Evolutionary conservation across 2,329 filamentous ascomycete species (phyloP).

Genomic region (Ceratocystis eucalypticola): DNA sequence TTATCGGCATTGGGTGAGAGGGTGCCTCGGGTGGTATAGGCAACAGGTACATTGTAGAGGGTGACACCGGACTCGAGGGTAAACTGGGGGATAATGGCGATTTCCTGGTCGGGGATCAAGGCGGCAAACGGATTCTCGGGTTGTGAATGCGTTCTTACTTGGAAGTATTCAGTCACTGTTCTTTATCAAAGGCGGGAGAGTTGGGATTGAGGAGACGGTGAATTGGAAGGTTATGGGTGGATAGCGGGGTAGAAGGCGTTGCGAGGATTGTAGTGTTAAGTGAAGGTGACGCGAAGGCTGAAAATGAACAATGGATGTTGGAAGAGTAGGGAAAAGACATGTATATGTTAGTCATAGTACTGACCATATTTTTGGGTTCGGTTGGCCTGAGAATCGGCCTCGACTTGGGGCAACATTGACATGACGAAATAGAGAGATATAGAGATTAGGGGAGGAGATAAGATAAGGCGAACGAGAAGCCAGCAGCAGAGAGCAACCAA

Average conservation of each 20-base stretch:
- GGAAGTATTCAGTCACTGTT: conserved; percentile 47
- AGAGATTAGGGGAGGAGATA: not conserved
- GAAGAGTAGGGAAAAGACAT: not conserved
- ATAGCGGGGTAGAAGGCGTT: too few species aligned
- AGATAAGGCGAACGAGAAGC: not conserved
- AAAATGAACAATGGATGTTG: not conserved
- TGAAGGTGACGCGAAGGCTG: not conserved
- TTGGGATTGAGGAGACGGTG: conserved; percentile 10
- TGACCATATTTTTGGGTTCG: conserved; percentile 21
- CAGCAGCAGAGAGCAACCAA: not conserved
- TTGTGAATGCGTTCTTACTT: conserved; percentile 54
- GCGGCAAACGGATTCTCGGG: conserved; percentile 82
- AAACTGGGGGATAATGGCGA: conserved; percentile 77
- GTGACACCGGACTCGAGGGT: conserved; percentile 84
- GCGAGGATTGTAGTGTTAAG: too few species aligned
- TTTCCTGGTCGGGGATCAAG: conserved; percentile 77
- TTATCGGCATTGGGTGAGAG: conserved; percentile 48
- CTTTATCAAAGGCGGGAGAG: conserved; percentile 23
- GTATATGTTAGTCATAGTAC: conserved; percentile 12
- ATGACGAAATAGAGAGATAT: not conserved
- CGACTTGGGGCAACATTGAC: conserved; percentile 9
- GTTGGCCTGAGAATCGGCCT: conserved; percentile 5
- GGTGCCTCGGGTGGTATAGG: conserved; percentile 52
- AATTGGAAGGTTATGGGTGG: conserved; percentile 3
- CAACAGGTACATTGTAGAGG: conserved; percentile 60